These are phyloP conservation scores for Metarhizium anisopliae DNA, from an alignment of 2,329 filamentous ascomycete genomes.

Conservation along the genomic window DNA sequence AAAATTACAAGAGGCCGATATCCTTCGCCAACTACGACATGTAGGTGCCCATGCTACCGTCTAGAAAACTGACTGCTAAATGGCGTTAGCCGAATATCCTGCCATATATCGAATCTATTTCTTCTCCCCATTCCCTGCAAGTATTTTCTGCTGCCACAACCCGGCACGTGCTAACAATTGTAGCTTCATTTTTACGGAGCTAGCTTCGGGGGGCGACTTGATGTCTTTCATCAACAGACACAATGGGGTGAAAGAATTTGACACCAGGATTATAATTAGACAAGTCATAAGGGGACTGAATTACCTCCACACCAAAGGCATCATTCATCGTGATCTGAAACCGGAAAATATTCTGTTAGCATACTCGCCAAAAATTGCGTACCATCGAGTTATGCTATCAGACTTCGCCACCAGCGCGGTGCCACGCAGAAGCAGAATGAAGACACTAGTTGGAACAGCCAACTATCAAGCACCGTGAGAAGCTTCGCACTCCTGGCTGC, in stretches of 20 bases:
- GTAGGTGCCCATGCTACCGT: slow-evolving; percentile 25
- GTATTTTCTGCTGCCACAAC: slow-evolving; percentile 8
- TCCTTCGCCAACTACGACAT: slow-evolving; percentile 44
- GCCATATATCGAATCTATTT: slow-evolving; percentile 40
- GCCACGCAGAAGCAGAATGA: slow-evolving; percentile 31
- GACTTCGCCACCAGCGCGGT: slow-evolving; percentile 43
- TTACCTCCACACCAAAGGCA: slow-evolving; percentile 39
- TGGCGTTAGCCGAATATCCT: slow-evolving; percentile 43
- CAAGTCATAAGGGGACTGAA: slow-evolving; percentile 37
- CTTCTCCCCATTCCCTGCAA: slow-evolving; percentile 37
- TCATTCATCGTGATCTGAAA: slow-evolving; percentile 46
- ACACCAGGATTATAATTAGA: slow-evolving; percentile 34
- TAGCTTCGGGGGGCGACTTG: slow-evolving; percentile 46
- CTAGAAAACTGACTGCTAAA: slow-evolving; percentile 8
- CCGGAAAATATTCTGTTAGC: slow-evolving; percentile 44
- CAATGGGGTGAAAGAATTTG: slow-evolving; percentile 23
- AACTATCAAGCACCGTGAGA: slow-evolving; percentile 43
- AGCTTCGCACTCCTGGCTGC: not conserved
- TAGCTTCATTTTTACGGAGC: slow-evolving; percentile 48
- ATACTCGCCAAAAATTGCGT: slow-evolving; percentile 31
- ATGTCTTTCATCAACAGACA: slow-evolving; percentile 37
- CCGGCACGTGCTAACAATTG: slow-evolving; percentile 1
- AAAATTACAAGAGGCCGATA: slow-evolving; percentile 39
- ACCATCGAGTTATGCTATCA: slow-evolving; percentile 38
- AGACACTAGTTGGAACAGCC: slow-evolving; percentile 34